Evolutionary conservation across 2,329 filamentous ascomycete genomes (phyloP).

Genomic region (Aspergillus tubingensis): DNA sequence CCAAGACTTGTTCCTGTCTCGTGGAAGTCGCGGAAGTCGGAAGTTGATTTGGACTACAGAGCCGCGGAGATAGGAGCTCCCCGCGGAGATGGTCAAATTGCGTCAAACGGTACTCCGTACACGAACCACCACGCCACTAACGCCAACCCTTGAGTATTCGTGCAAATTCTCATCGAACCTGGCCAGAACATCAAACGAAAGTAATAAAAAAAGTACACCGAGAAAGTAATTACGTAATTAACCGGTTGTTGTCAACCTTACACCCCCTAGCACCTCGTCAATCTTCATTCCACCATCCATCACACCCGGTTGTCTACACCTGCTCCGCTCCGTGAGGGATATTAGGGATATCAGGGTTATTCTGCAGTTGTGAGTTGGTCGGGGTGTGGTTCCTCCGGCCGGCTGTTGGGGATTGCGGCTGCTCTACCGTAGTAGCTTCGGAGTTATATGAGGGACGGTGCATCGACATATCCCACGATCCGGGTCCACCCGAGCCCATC

Average conservation of each 20-base stretch:
- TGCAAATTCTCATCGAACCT: too few relatives aligned
- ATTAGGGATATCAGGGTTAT: neutral
- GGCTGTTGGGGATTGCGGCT: slow-evolving; percentile 11
- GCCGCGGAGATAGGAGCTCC: too few relatives aligned
- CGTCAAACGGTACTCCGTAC: too few relatives aligned
- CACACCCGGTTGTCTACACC: neutral
- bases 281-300: neutral
- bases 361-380: neutral
- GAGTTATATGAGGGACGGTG: slow-evolving; percentile 18
- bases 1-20: too few relatives aligned
- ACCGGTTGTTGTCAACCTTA: neutral
- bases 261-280: neutral
- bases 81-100: too few relatives aligned
- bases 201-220: too few relatives aligned
- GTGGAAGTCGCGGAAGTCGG: too few relatives aligned
- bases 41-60: too few relatives aligned
- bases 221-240: too few relatives aligned
- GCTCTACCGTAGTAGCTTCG: slow-evolving; percentile 16
- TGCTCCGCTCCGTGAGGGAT: neutral
- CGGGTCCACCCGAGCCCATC: slow-evolving; percentile 13
- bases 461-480: slow-evolving; percentile 23
- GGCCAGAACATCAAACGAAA: too few relatives aligned
- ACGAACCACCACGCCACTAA: too few relatives aligned
- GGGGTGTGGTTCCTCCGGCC: neutral
- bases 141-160: too few relatives aligned